phyloP scores from a whole-genome alignment of 495 filamentous ascomycete genomes.

The Hypoxylon rickii region DNA sequence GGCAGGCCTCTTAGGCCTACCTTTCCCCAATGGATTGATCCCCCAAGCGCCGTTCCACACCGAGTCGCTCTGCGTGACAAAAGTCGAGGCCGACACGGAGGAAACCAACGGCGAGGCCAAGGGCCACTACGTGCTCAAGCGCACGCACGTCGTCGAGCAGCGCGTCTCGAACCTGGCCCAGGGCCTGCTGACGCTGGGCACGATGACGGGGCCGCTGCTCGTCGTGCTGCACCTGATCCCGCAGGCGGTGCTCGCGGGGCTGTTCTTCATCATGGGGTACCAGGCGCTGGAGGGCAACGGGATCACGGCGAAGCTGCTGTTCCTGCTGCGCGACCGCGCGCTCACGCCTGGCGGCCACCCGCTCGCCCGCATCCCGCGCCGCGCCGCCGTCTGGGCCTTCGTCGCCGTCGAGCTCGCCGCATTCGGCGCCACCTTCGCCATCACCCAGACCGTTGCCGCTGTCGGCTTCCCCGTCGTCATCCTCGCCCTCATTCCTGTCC shows the following conservation, averaged over 20 bases:
- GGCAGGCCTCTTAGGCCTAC: slow-evolving; percentile 82
- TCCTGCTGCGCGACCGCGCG: slow-evolving; percentile 67
- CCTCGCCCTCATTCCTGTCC: slow-evolving; percentile 74
- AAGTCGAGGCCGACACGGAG: slow-evolving; percentile 59
- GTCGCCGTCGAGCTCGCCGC: slow-evolving; percentile 76
- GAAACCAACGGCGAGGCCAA: slow-evolving; percentile 58
- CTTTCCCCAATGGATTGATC: slow-evolving; percentile 90
- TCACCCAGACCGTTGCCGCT: slow-evolving; percentile 92
- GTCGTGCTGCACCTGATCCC: slow-evolving; percentile 84
- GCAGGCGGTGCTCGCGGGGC: slow-evolving; percentile 81
- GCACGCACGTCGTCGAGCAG: slow-evolving; percentile 86
- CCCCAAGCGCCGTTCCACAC: slow-evolving; percentile 96
- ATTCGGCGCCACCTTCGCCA: slow-evolving; percentile 89
- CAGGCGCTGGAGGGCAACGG: slow-evolving; percentile 82
- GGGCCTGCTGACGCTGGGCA: slow-evolving; percentile 81
- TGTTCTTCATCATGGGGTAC: slow-evolving; percentile 95
- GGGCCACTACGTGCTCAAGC: slow-evolving; percentile 57
- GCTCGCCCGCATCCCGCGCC: slow-evolving; percentile 63
- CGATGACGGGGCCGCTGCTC: slow-evolving; percentile 86
- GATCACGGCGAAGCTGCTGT: slow-evolving; percentile 80
- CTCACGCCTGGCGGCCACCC: slow-evolving; percentile 70
- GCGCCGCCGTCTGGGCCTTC: slow-evolving; percentile 73
- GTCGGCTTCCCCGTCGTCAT: slow-evolving; percentile 94
- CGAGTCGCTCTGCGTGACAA: slow-evolving; percentile 75
- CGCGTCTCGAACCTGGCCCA: slow-evolving; percentile 85